Evolutionary conservation across 768 basidiomycete species (phyloP).

Genomic region (Leccinum incarnatum): DNA sequence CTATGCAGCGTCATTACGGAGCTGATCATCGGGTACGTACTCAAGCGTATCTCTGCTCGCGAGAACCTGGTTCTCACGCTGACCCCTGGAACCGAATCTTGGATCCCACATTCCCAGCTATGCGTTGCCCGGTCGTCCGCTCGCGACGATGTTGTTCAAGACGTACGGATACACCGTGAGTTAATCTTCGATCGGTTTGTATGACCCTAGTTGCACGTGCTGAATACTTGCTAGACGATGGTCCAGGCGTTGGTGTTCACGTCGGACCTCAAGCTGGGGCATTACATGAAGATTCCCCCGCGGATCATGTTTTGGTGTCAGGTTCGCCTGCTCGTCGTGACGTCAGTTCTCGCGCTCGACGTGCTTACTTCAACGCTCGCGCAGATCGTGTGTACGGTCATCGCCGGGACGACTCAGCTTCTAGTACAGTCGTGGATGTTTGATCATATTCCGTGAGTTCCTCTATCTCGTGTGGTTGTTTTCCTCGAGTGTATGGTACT

Average conservation of each 20-base stretch:
- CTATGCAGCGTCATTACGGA: constrained; percentile 64
- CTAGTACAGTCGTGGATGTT: constrained; percentile 78
- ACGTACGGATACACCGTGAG: constrained; percentile 69
- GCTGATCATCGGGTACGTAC: constrained; percentile 58
- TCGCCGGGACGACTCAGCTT: constrained; percentile 73
- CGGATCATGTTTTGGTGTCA: constrained; percentile 71
- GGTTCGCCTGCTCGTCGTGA: constrained; percentile 11
- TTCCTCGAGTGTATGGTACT: background rate
- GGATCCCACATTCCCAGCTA: constrained; percentile 35
- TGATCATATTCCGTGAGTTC: constrained; percentile 48
- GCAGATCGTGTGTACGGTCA: constrained; percentile 58
- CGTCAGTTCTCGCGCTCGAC: background rate
- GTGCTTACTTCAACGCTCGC: background rate
- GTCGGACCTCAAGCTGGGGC: constrained; percentile 76
- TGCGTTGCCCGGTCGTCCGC: constrained; percentile 69
- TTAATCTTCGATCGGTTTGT: background rate
- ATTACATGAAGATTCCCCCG: constrained; percentile 63
- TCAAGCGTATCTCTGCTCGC: background rate
- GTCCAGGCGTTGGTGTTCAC: constrained; percentile 60
- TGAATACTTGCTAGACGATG: constrained; percentile 26
- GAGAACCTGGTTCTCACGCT: constrained; percentile 2
- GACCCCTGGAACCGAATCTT: background rate
- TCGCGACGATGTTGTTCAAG: constrained; percentile 88
- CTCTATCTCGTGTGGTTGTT: background rate
- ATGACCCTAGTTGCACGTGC: background rate